A percentile compares a stretch with the other conserved stretches of the same genome.
Evolutionary conservation across 148 eudicot species (phyloP).

Genomic region (Persicaria maculosa): DNA sequence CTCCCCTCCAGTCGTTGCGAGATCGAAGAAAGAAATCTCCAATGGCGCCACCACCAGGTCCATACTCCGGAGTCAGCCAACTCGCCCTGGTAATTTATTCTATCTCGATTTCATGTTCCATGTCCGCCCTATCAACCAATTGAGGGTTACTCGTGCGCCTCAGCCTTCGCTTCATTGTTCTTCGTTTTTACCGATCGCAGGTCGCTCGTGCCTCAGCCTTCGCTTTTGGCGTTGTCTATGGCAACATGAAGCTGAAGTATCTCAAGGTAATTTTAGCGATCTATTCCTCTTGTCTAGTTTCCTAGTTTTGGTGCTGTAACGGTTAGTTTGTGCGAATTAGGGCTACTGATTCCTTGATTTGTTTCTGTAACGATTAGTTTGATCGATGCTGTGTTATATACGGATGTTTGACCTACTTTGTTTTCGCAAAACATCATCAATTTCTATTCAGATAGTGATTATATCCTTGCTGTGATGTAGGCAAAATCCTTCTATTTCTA

Average conservation of each 20-base stretch:
- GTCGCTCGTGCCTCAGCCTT: conserved; percentile 58
- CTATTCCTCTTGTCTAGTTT: not conserved
- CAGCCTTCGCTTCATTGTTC: not conserved
- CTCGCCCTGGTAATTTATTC: conserved; percentile 51
- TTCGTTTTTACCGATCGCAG: conserved; percentile 19
- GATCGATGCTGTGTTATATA: not conserved
- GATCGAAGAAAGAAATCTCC: conserved; percentile 7
- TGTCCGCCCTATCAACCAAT: not conserved
- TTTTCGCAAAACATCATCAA: not conserved
- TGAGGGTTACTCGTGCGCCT: not conserved
- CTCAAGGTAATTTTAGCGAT: conserved; percentile 34
- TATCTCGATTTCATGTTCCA: not conserved
- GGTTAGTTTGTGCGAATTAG: not conserved
- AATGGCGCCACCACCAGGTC: conserved; percentile 68
- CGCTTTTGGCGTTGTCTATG: conserved; percentile 46
- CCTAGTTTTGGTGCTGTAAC: not conserved
- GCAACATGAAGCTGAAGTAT: conserved; percentile 51
- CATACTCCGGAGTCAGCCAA: conserved; percentile 61
- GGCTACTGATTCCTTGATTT: not conserved
- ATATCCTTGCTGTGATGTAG: not conserved
- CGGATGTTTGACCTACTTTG: not conserved
- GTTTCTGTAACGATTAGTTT: no score
- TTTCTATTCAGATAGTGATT: not conserved
- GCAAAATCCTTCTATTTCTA: no score
- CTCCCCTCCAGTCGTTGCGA: not conserved